A percentile compares a stretch with the other conserved stretches of the same genome.
These are phyloP conservation scores for Aristolochia contorta DNA, from an alignment of 164 flowering plant species.

Conservation along the genomic window DNA sequence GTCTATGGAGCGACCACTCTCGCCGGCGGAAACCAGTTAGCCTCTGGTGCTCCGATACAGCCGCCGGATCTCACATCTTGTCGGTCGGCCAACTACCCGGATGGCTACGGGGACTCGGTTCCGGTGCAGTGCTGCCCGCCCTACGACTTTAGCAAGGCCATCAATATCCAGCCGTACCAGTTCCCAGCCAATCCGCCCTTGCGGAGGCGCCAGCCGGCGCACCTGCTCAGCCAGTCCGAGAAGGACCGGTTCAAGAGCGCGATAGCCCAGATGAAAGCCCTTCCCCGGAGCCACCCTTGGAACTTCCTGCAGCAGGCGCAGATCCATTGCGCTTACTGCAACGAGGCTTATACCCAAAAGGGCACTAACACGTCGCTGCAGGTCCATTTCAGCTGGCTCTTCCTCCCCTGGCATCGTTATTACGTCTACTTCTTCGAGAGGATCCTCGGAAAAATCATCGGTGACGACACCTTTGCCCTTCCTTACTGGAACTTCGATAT, in stretches of 20 bases:
- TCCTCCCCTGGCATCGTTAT: conserved; percentile 10
- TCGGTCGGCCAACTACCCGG: conserved; percentile 1
- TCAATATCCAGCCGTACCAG: neutral
- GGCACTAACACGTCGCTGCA: conserved; percentile 3
- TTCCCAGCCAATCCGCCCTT: neutral
- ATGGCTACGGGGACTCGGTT: neutral
- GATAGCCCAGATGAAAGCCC: conserved; percentile 1
- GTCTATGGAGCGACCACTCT: conserved; percentile 5
- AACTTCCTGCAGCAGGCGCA: conserved; percentile 4
- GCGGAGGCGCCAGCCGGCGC: conserved; percentile 4
- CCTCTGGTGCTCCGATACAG: neutral
- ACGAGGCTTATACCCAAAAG: conserved; percentile 4
- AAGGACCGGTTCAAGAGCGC: conserved; percentile 4
- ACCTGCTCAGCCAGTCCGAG: neutral
- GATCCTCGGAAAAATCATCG: conserved; percentile 4
- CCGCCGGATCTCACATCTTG: conserved; percentile 6
- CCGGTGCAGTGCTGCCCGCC: conserved; percentile 7
- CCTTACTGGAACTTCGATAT: conserved; percentile 9
- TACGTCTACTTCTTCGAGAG: conserved; percentile 11
- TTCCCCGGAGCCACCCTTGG: conserved; percentile 1
- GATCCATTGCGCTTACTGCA: conserved; percentile 13
- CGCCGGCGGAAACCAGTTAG: neutral
- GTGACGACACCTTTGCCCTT: conserved; percentile 5
- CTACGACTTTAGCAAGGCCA: neutral
- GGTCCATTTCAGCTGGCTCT: conserved; percentile 12